A percentile compares a stretch with the other conserved stretches of the same genome.
Evolutionary conservation across 345 rosid genomes (phyloP).

Genomic region (Eutrema heterophyllum): DNA sequence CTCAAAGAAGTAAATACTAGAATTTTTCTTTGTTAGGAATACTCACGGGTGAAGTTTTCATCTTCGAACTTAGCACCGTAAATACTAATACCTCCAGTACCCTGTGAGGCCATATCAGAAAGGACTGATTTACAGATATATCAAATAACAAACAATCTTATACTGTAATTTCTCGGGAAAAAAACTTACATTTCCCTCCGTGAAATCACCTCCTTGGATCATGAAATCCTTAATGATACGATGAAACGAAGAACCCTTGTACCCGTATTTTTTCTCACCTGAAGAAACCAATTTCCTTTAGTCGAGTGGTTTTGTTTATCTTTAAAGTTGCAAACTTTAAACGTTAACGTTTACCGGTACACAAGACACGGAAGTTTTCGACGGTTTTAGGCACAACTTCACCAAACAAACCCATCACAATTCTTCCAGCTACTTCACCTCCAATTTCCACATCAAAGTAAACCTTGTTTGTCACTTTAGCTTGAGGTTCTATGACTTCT

Average conservation of each 20-base stretch:
- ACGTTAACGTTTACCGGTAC: conserved; percentile 51
- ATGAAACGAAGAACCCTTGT: conserved; percentile 84
- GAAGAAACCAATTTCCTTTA: not conserved
- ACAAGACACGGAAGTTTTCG: conserved; percentile 81
- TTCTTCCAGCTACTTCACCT: conserved; percentile 71
- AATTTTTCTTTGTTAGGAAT: not conserved
- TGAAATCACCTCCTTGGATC: conserved; percentile 98
- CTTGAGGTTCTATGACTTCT: conserved; percentile 41
- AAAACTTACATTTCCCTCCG: conserved; percentile 59
- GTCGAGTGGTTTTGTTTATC: not conserved
- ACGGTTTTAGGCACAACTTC: conserved; percentile 77
- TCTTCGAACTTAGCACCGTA: conserved; percentile 77
- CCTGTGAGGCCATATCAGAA: conserved; percentile 42
- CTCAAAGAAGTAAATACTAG: not conserved
- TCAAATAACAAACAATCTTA: not conserved
- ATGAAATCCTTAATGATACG: conserved; percentile 89
- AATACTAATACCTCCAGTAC: conserved; percentile 88
- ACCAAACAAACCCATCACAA: conserved; percentile 81
- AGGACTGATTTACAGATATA: not conserved
- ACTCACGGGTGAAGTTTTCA: conserved; percentile 74
- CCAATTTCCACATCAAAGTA: conserved; percentile 91
- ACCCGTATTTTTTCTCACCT: conserved; percentile 89
- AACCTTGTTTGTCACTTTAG: conserved; percentile 70
- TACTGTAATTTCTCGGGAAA: not conserved
- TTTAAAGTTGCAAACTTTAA: not conserved